Base-by-base conservation (phyloP, 2,329 filamentous ascomycete genomes). In the Trichoderma semiorbis region DNA sequence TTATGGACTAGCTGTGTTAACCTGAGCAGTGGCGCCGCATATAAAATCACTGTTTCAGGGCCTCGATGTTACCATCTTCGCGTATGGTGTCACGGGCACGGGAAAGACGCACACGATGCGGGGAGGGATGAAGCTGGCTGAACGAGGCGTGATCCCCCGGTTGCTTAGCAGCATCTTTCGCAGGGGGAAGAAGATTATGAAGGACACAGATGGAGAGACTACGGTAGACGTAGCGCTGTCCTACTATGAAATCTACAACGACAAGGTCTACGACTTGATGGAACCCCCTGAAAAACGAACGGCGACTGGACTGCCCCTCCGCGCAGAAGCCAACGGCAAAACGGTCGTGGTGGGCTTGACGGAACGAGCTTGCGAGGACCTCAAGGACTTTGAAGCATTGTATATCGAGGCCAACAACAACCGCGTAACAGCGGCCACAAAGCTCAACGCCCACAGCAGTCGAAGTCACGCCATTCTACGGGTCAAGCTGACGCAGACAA, bases 61-160 rank as follows among this genome's bases (percentile, higher is more conserved):
- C 72, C 90, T 94, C 79, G 93, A 97, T 82, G 89, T 95, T 55
- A 97, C 94, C 12, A 89, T 97, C 71, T 97, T 98, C 79, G 94
- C 95, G 32, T 97, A 98, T 80, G 95, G 95, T 73, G 93, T 95
- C 72, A 97, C 95, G 0, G 95, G 95, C 61, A 97, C 94, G 0
- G 95, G 95, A 70, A 98, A 98, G 83, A 98, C 95, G 72, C 93
- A 97, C 82, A 98, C 95, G 3, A 97, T 98, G 94, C 91, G 95
- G 74, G 95, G 95, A 75, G 95, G 95, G 50, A 89, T 97, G 81
- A 93, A 92, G 79, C 86, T 97, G 70, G 91, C 92, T 6, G 94
- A 97, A 70, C 88, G 95, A 76, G 95, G 95, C 73, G 92, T 96
- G 50, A 97, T 98, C 75, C 95, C 95, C 16, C 86, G 95, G 72